Evolutionary conservation across 305 asterid genomes (phyloP).

Genomic region (Caryopteris hybrid): DNA sequence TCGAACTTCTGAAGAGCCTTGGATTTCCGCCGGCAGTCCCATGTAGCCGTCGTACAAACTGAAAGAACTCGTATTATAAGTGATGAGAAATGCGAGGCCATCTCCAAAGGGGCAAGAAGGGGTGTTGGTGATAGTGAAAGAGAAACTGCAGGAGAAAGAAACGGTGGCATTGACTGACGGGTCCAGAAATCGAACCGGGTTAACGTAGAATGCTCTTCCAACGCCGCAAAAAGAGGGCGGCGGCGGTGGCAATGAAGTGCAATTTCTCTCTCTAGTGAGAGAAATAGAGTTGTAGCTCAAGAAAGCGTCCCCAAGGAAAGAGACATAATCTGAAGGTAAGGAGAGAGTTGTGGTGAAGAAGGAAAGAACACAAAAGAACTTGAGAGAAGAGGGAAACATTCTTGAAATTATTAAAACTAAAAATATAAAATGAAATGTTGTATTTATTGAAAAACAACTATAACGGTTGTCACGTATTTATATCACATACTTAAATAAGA

Average conservation of each 20-base stretch:
- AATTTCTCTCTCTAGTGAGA: constrained; percentile 46
- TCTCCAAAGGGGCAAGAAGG: constrained; percentile 70
- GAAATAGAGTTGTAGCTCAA: constrained; percentile 34
- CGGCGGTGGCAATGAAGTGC: constrained; percentile 23
- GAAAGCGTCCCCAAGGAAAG: constrained; percentile 62
- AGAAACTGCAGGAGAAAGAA: constrained; percentile 65
- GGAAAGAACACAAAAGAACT: constrained; percentile 12
- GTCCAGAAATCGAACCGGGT: constrained; percentile 67
- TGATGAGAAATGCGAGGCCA: constrained; percentile 63
- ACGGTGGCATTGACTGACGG: constrained; percentile 40
- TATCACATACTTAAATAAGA: too few species aligned
- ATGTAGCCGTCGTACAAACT: constrained; percentile 44
- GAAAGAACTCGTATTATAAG: constrained; percentile 38
- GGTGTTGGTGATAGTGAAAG: constrained; percentile 45
- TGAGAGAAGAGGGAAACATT: constrained; percentile 22
- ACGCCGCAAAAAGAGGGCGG: constrained; percentile 29
- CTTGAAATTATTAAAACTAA: too few species aligned
- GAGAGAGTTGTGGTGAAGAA: constrained; percentile 21
- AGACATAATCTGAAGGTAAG: constrained; percentile 36
- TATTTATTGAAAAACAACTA: too few species aligned
- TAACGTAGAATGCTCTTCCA: constrained; percentile 57
- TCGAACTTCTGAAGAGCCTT: constrained; percentile 9
- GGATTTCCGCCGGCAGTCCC: constrained; percentile 48
- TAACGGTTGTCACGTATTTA: too few species aligned
- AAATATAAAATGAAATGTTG: too few species aligned